Conservation (phyloP, 2,329 filamentous ascomycete species). For the Ophiostoma novo-ulmi region DNA sequence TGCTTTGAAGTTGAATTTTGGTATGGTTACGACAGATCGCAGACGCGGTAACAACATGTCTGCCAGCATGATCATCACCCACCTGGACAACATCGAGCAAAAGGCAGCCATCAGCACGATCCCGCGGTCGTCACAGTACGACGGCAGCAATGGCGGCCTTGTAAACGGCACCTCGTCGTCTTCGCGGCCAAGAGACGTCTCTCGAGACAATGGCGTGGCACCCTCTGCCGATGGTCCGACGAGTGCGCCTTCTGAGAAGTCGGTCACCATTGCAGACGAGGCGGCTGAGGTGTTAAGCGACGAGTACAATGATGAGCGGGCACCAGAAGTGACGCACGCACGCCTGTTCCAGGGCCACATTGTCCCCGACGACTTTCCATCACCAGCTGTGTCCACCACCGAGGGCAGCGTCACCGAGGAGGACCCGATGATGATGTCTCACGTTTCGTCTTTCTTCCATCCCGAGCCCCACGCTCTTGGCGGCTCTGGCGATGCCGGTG, state of each 20-base stretch:
- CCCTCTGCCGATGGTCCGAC: slow-evolving; percentile 5
- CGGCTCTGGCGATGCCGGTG: slow-evolving; percentile 77
- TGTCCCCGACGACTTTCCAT: slow-evolving; percentile 88
- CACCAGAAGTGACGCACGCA: slow-evolving; percentile 84
- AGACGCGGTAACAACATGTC: slow-evolving; percentile 63
- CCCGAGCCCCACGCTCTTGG: slow-evolving; percentile 67
- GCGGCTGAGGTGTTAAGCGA: slow-evolving; percentile 20
- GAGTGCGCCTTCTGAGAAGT: slow-evolving; percentile 9
- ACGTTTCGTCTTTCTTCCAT: slow-evolving; percentile 73
- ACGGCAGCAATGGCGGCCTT: slow-evolving; percentile 2
- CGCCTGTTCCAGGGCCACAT: slow-evolving; percentile 90
- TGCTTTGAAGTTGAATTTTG: slow-evolving; percentile 94
- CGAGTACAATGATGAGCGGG: slow-evolving; percentile 72
- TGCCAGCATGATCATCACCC: slow-evolving; percentile 70
- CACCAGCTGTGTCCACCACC: slow-evolving; percentile 65
- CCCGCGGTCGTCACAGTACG: slow-evolving; percentile 2
- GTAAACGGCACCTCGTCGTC: background rate
- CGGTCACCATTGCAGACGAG: background rate
- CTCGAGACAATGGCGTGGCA: background rate
- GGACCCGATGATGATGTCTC: slow-evolving; percentile 75
- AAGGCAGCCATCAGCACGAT: slow-evolving; percentile 16
- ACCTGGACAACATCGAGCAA: slow-evolving; percentile 57
- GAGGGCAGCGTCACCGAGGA: slow-evolving; percentile 62
- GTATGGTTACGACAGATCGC: slow-evolving; percentile 84
- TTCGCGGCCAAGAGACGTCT: background rate